phyloP scores from a whole-genome alignment of 164 flowering plant species.

The Litsea cubeba region DNA sequence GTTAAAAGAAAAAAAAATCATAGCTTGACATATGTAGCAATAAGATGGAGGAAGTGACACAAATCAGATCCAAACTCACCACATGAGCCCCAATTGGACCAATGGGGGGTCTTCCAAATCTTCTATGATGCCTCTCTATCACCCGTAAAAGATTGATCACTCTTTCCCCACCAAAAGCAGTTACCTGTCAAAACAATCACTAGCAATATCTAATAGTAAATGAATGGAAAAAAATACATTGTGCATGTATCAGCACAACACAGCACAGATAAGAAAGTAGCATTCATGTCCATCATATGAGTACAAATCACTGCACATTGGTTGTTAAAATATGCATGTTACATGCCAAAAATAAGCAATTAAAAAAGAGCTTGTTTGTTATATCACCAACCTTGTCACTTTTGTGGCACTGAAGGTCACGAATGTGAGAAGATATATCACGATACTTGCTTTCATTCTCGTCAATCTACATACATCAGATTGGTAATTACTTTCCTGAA shows the following conservation, averaged over 20 bases:
- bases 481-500: neutral
- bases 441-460: conserved; percentile 34
- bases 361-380: neutral
- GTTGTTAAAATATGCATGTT: neutral
- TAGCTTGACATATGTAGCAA: neutral
- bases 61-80: conserved; percentile 35
- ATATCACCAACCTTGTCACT: conserved; percentile 59
- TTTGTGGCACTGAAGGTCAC: conserved; percentile 45
- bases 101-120: conserved; percentile 71
- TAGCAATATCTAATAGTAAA: neutral
- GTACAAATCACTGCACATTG: neutral
- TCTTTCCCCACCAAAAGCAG: conserved; percentile 91
- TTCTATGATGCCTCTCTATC: conserved; percentile 59
- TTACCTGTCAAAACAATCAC: conserved; percentile 43
- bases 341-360: neutral
- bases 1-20: too few species aligned
- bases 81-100: conserved; percentile 95
- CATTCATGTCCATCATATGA: neutral
- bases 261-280: neutral
- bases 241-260: neutral
- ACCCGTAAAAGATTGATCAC: conserved; percentile 57
- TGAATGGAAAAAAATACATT: neutral
- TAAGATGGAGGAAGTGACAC: neutral
- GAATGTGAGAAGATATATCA: conserved; percentile 32
- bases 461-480: conserved; percentile 41